These are phyloP conservation scores for Cetraspora pellucida DNA, from an alignment of 192 early-diverging fungal species.

Conservation along the genomic window DNA sequence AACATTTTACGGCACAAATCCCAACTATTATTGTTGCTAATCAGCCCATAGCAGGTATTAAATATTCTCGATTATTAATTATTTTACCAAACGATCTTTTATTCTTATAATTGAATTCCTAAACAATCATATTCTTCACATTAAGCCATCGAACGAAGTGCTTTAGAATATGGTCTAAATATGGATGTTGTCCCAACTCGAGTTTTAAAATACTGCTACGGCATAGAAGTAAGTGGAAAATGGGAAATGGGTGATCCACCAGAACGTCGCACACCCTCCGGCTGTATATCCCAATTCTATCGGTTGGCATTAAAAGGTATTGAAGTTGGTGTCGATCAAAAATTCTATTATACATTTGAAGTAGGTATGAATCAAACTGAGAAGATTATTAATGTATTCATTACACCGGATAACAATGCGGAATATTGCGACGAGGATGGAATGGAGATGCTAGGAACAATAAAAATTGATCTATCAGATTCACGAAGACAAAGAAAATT, in stretches of 20 bases:
- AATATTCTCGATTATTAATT: not conserved
- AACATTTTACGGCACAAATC: slow-evolving; percentile 47
- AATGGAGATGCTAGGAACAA: slow-evolving; percentile 25
- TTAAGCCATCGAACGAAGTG: slow-evolving; percentile 53
- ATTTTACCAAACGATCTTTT: not conserved
- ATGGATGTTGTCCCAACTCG: slow-evolving; percentile 13
- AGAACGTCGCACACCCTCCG: slow-evolving; percentile 7
- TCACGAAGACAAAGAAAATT: slow-evolving; percentile 20
- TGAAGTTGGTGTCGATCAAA: slow-evolving; percentile 32
- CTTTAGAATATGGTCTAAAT: slow-evolving; percentile 31
- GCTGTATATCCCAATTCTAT: slow-evolving; percentile 16
- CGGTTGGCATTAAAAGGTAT: slow-evolving; percentile 13
- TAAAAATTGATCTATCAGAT: slow-evolving; percentile 32
- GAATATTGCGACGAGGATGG: slow-evolving; percentile 35
- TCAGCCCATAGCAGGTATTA: slow-evolving; percentile 44
- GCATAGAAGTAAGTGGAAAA: slow-evolving; percentile 19
- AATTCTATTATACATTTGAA: slow-evolving; percentile 13
- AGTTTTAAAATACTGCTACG: slow-evolving; percentile 26
- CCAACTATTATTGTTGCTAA: slow-evolving; percentile 54
- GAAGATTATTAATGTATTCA: slow-evolving; percentile 22
- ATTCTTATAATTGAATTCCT: too few relatives aligned
- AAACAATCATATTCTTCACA: too few relatives aligned
- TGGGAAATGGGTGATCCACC: slow-evolving; percentile 25
- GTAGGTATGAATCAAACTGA: slow-evolving; percentile 18
- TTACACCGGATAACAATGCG: slow-evolving; percentile 3